Percentiles rank a stretch among this genome's conserved stretches.
Conservation (phyloP, 768 basidiomycete genomes). For the Lanmaoa rubissima region DNA sequence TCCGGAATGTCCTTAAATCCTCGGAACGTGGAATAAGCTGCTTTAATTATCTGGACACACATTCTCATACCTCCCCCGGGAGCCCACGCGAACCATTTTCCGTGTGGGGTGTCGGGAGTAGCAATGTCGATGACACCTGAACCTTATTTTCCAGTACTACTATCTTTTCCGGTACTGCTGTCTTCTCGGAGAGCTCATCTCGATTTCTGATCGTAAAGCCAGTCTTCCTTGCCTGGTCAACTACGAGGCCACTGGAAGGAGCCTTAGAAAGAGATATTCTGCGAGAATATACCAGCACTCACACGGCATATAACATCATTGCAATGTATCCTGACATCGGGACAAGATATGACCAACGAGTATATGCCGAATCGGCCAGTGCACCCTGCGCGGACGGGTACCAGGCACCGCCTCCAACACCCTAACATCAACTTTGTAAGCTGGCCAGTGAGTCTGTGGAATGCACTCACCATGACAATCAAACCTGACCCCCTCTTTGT, state of each 20-base stretch:
- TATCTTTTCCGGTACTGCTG: constrained; percentile 14
- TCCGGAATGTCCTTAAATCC: background rate
- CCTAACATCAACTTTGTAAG: constrained; percentile 28
- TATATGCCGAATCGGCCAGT: constrained; percentile 48
- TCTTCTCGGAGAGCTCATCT: constrained; percentile 38
- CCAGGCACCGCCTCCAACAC: constrained; percentile 69
- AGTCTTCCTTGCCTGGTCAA: constrained; percentile 46
- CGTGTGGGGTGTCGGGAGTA: constrained; percentile 1
- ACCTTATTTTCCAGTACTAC: background rate
- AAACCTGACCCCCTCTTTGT: constrained; percentile 62
- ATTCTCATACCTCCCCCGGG: constrained; percentile 12
- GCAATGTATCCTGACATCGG: constrained; percentile 57
- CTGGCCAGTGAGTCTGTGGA: background rate
- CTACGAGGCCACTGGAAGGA: constrained; percentile 47
- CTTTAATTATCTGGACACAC: background rate
- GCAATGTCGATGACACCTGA: background rate
- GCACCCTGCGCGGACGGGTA: constrained; percentile 61
- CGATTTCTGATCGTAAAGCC: constrained; percentile 52
- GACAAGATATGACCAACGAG: constrained; percentile 57
- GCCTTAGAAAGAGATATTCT: background rate
- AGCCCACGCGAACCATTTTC: constrained; percentile 16
- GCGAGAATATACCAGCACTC: constrained; percentile 24
- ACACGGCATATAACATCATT: constrained; percentile 59
- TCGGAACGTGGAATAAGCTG: background rate
- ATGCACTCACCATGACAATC: constrained; percentile 53